Conservation (phyloP, 495 filamentous ascomycete genomes). For the Penicillium arizonense region DNA sequence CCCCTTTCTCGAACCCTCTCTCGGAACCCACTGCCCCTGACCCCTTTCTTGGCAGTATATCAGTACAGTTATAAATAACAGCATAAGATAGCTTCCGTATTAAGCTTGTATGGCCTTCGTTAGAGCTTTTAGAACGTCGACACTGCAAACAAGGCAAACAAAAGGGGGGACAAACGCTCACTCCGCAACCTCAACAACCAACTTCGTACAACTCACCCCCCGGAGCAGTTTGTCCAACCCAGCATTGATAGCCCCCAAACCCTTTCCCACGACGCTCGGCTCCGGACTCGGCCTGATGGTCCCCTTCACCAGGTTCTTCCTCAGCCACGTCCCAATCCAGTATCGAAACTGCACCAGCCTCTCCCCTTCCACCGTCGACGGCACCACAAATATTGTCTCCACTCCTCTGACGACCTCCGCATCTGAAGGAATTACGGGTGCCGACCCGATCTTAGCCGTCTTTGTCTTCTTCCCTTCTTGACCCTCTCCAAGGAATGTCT, state of each 20-base stretch:
- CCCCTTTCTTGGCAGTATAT: no score
- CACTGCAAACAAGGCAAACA: no score
- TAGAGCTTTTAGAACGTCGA: no score
- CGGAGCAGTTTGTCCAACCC: constrained; percentile 39
- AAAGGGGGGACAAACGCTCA: constrained; percentile 18
- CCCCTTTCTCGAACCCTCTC: no score
- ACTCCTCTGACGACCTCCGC: constrained; percentile 33
- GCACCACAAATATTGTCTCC: constrained; percentile 40
- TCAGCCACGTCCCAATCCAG: constrained; percentile 44
- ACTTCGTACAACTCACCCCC: constrained; percentile 50
- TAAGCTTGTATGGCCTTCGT: no score
- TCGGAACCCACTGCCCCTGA: no score
- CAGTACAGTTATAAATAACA: no score
- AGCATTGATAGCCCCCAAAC: constrained; percentile 40
- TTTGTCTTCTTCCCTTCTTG: constrained; percentile 6
- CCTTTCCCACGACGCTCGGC: constrained; percentile 41
- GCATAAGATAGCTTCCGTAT: no score
- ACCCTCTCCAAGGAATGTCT: constrained; percentile 27
- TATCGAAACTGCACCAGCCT: constrained; percentile 35
- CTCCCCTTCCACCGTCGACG: constrained; percentile 31
- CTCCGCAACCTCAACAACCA: constrained; percentile 42
- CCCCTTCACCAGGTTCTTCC: constrained; percentile 37
- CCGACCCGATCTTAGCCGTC: constrained; percentile 36
- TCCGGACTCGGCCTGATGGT: constrained; percentile 45
- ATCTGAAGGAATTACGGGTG: constrained; percentile 28